phyloP scores from a whole-genome alignment of 2,329 filamentous ascomycete genomes.

The Rutstroemia sp. region DNA sequence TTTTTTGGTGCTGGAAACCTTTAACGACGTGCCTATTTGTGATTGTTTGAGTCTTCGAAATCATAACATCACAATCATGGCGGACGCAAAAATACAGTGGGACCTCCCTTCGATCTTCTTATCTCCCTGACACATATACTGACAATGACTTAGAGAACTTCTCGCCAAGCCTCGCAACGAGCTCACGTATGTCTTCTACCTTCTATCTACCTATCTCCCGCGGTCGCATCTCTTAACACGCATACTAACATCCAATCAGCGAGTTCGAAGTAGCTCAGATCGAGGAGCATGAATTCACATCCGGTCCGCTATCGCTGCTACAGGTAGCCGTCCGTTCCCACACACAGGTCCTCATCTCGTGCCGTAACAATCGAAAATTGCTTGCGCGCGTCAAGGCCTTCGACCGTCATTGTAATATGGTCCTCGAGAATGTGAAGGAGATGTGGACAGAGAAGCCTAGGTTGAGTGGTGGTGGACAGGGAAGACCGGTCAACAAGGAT shows the following conservation, averaged over 20 bases:
- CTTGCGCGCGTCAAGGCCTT: constrained; percentile 97
- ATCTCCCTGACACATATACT: constrained; percentile 7
- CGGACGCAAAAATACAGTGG: constrained; percentile 67
- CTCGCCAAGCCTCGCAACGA: constrained; percentile 82
- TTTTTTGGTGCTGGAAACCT: constrained; percentile 15
- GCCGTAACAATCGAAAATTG: constrained; percentile 97
- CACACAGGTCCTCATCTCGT: constrained; percentile 92
- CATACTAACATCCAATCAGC: constrained; percentile 37
- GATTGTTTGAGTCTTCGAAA: too few species aligned
- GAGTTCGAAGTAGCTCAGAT: constrained; percentile 84
- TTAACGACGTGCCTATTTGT: constrained; percentile 11
- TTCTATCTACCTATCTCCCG: constrained; percentile 11
- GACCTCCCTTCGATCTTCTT: constrained; percentile 1
- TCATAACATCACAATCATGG: constrained; percentile 39
- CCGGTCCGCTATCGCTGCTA: constrained; percentile 82
- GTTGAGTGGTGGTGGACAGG: constrained; percentile 78
- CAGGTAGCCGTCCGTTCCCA: constrained; percentile 94
- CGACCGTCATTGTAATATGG: constrained; percentile 99
- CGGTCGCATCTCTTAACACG: constrained; percentile 11
- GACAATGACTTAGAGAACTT: constrained; percentile 58
- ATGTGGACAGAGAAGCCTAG: constrained; percentile 98
- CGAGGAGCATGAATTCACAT: constrained; percentile 73
- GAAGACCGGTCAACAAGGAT: constrained; percentile 91
- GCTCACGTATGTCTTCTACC: constrained; percentile 63
- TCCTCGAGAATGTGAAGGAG: constrained; percentile 93